Evolutionary conservation across 768 basidiomycete species (phyloP).

Genomic region (Amanita muscaria): DNA sequence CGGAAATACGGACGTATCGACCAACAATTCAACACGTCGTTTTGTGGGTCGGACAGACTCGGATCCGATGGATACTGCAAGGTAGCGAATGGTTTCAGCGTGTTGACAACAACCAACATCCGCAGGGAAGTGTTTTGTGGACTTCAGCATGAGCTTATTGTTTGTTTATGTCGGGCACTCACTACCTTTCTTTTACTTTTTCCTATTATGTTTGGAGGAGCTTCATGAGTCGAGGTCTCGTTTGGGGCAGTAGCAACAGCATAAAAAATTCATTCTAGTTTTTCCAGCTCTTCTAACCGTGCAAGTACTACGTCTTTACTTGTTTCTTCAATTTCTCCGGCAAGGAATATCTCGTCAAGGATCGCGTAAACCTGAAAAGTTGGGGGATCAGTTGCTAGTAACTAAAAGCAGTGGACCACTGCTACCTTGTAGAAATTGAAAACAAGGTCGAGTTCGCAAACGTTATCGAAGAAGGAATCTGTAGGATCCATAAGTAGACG

Average conservation of each 20-base stretch:
- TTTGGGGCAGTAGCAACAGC: too few relatives aligned
- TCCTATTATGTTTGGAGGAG: too few relatives aligned
- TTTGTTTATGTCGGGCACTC: neutral
- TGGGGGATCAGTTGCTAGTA: neutral
- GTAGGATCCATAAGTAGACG: neutral
- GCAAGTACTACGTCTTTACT: conserved; percentile 93
- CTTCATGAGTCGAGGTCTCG: too few relatives aligned
- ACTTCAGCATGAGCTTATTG: neutral
- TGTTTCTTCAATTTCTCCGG: conserved; percentile 97
- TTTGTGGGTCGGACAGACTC: conserved; percentile 22
- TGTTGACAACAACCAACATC: conserved; percentile 6
- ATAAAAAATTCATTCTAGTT: conserved; percentile 88
- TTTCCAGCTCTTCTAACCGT: conserved; percentile 87
- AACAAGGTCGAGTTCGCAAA: conserved; percentile 95
- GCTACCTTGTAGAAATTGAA: conserved; percentile 97
- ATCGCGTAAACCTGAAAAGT: conserved; percentile 84
- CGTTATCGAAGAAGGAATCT: conserved; percentile 99
- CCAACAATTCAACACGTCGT: conserved; percentile 19
- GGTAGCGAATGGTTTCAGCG: conserved; percentile 4
- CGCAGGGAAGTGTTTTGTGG: conserved; percentile 1
- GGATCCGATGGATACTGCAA: conserved; percentile 18
- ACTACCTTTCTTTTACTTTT: neutral
- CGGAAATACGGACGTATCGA: conserved; percentile 24
- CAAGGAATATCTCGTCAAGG: conserved; percentile 95
- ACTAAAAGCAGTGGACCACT: neutral